Percentiles rank a stretch among this genome's conserved stretches.
phyloP scores from a whole-genome alignment of 2,329 filamentous ascomycete species.

The Fusarium coffeatum region DNA sequence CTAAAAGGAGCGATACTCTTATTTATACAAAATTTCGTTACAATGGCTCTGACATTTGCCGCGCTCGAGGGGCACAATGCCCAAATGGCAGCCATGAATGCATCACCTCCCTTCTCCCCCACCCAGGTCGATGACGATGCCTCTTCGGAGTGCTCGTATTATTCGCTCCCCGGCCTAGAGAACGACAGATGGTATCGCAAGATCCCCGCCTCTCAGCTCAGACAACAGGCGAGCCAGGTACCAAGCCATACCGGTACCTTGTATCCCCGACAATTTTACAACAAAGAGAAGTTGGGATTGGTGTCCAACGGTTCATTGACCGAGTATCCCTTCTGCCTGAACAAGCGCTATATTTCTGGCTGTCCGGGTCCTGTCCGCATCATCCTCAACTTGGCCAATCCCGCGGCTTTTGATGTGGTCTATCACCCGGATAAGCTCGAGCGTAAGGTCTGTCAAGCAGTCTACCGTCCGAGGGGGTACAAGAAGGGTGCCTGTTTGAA shows the following conservation, averaged over 20 bases:
- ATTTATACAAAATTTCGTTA: neutral
- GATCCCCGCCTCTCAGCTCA: slow-evolving; percentile 17
- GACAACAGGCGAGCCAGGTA: slow-evolving; percentile 15
- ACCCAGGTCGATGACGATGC: neutral
- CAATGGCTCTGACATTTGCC: slow-evolving; percentile 7
- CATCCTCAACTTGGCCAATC: neutral
- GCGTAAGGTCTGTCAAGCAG: neutral
- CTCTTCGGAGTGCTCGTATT: slow-evolving; percentile 21
- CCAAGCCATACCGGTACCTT: neutral
- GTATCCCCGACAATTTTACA: slow-evolving; percentile 12
- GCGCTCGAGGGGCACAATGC: neutral
- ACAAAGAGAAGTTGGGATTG: slow-evolving; percentile 9
- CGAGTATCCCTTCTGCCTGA: slow-evolving; percentile 25
- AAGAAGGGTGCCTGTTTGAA: neutral
- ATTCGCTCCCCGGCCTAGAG: slow-evolving; percentile 1
- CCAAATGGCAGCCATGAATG: neutral
- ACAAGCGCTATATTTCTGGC: slow-evolving; percentile 2
- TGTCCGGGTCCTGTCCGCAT: slow-evolving; percentile 19
- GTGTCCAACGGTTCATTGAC: slow-evolving; percentile 6
- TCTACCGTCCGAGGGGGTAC: slow-evolving; percentile 25
- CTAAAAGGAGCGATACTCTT: neutral
- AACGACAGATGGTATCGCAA: slow-evolving; percentile 12
- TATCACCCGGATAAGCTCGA: slow-evolving; percentile 1
- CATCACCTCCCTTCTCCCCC: neutral
- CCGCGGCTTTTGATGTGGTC: slow-evolving; percentile 1